A percentile compares a stretch with the other conserved stretches of the same genome.
Evolutionary conservation across 371 early-diverging fungal genomes (phyloP).

Genomic region (Syncephalastrum racemosum): DNA sequence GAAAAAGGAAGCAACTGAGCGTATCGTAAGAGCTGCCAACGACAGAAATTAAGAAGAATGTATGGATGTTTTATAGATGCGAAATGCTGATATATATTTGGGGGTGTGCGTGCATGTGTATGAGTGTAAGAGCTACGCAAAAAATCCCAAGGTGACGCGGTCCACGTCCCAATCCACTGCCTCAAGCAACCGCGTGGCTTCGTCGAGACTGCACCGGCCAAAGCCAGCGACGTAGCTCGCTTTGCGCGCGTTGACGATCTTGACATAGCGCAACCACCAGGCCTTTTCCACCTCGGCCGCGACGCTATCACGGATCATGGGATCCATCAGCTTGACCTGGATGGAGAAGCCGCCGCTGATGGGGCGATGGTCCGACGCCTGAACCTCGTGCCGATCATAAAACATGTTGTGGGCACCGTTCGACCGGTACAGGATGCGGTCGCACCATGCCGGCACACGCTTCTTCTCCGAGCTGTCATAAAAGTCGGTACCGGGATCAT

Average conservation of each 20-base stretch:
- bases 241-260: constrained; percentile 14
- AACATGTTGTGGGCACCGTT: constrained; percentile 32
- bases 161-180: constrained; percentile 29
- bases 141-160: too few relatives aligned
- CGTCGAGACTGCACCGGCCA: constrained; percentile 23
- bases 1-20: too few relatives aligned
- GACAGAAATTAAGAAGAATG: too few relatives aligned
- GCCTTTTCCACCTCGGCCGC: constrained; percentile 1
- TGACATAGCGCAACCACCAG: constrained; percentile 1
- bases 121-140: too few relatives aligned
- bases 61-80: too few relatives aligned
- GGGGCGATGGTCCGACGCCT: constrained; percentile 83
- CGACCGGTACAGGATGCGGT: constrained; percentile 67
- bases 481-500: constrained; percentile 62
- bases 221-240: constrained; percentile 29
- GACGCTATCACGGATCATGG: constrained; percentile 5
- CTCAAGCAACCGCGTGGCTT: constrained; percentile 21
- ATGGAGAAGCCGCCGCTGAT: constrained; percentile 65
- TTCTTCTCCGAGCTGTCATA: constrained; percentile 84
- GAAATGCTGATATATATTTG: too few relatives aligned
- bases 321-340: constrained; percentile 56
- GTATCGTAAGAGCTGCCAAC: too few relatives aligned
- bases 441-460: constrained; percentile 85
- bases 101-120: too few relatives aligned
- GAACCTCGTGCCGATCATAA: constrained; percentile 58